Conservation (phyloP, 2,329 filamentous ascomycete genomes). For the Talaromyces sp. region DNA sequence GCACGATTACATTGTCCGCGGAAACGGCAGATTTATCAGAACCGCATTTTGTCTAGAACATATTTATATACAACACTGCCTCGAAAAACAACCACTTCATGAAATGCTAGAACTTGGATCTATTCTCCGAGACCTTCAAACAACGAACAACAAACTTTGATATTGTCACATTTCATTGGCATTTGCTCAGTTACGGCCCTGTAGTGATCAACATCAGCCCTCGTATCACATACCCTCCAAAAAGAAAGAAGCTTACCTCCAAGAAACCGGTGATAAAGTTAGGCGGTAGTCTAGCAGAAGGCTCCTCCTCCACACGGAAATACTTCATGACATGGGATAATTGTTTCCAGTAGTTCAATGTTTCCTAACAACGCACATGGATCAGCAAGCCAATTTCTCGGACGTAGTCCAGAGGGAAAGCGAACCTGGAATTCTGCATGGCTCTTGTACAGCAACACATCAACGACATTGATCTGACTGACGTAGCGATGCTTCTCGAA, state of each 20-base stretch:
- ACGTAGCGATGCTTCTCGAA: slow-evolving; percentile 95
- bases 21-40: background rate
- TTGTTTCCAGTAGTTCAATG: slow-evolving; percentile 99
- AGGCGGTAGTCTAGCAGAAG: slow-evolving; percentile 69
- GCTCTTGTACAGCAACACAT: slow-evolving; percentile 86
- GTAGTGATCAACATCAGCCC: background rate
- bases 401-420: background rate
- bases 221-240: background rate
- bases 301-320: slow-evolving; percentile 84
- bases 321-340: slow-evolving; percentile 93
- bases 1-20: background rate
- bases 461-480: slow-evolving; percentile 80
- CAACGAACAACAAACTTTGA: slow-evolving; percentile 15
- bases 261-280: slow-evolving; percentile 95
- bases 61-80: slow-evolving; percentile 8
- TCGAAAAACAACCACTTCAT: slow-evolving; percentile 1
- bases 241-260: slow-evolving; percentile 62
- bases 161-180: slow-evolving; percentile 21
- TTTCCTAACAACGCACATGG: slow-evolving; percentile 62
- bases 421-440: slow-evolving; percentile 89
- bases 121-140: slow-evolving; percentile 19
- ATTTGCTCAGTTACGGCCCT: slow-evolving; percentile 31
- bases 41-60: slow-evolving; percentile 12
- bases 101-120: slow-evolving; percentile 16
- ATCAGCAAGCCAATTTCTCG: background rate